Conservation (phyloP, 345 rosid genomes). For the Pugionium dolabratum region DNA sequence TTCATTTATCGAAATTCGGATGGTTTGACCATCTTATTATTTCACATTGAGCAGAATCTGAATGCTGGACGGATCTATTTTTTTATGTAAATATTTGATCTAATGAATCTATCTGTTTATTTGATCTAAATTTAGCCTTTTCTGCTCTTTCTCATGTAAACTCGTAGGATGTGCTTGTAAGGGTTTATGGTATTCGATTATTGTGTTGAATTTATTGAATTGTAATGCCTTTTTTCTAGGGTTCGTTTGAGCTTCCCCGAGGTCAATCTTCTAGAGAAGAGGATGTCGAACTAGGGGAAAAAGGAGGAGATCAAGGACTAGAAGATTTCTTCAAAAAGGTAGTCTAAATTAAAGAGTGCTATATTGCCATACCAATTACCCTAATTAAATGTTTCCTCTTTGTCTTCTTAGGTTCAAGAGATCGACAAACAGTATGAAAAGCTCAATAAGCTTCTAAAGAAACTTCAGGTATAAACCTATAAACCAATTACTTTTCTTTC, state of each 20-base stretch:
- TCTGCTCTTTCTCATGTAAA: background rate
- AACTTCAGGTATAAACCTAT: conserved; percentile 69
- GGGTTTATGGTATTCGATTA: conserved; percentile 1
- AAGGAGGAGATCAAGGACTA: conserved; percentile 68
- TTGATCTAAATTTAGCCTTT: conserved; percentile 9
- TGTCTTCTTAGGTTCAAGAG: conserved; percentile 71
- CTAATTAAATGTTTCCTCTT: conserved; percentile 19
- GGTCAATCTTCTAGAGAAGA: conserved; percentile 59
- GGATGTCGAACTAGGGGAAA: conserved; percentile 66
- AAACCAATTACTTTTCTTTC: background rate
- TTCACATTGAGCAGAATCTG: conserved; percentile 25
- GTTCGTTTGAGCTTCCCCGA: conserved; percentile 83
- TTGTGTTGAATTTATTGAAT: conserved; percentile 10
- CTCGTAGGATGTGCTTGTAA: background rate
- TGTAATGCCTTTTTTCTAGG: conserved; percentile 43
- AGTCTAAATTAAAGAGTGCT: background rate
- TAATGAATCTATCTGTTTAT: background rate
- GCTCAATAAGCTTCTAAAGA: conserved; percentile 73
- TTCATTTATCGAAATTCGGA: background rate
- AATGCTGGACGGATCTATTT: conserved; percentile 7
- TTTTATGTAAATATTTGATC: background rate
- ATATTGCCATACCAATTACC: background rate
- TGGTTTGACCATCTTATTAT: conserved; percentile 21
- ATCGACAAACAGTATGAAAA: conserved; percentile 83
- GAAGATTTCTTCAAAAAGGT: conserved; percentile 93